These are phyloP conservation scores for Esteya vermicola DNA, from an alignment of 2,329 filamentous ascomycete genomes.

Conservation along the genomic window DNA sequence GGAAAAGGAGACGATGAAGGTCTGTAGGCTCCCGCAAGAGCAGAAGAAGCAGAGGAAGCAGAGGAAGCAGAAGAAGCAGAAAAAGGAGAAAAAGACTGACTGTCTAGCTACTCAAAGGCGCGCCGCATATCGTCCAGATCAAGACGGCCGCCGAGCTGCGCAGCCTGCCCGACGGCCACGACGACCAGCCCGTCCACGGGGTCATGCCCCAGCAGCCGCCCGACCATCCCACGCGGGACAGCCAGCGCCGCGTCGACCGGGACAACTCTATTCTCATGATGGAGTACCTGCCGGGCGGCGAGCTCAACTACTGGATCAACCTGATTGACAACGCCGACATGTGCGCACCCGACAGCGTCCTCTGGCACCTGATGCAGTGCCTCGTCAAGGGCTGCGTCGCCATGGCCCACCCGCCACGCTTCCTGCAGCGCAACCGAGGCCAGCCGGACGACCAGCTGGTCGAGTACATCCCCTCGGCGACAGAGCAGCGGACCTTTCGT, in stretches of 20 bases:
- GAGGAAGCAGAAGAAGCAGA: background rate
- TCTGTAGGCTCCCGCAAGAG: too few relatives aligned
- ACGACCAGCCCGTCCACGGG: background rate
- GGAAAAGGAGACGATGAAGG: constrained; percentile 2
- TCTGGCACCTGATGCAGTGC: constrained; percentile 10
- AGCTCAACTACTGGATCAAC: constrained; percentile 7
- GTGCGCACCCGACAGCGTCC: background rate
- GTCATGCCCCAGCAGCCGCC: constrained; percentile 1
- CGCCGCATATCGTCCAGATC: constrained; percentile 5
- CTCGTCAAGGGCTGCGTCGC: constrained; percentile 9
- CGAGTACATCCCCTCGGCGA: background rate
- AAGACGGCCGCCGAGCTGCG: constrained; percentile 3
- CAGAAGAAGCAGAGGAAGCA: background rate
- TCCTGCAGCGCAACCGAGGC: background rate
- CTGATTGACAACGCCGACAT: background rate
- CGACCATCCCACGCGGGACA: too few relatives aligned
- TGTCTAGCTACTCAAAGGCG: constrained; percentile 1
- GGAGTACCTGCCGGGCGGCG: constrained; percentile 5
- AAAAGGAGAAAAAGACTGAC: background rate
- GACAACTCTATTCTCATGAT: constrained; percentile 3
- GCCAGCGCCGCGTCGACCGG: background rate
- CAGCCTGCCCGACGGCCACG: background rate
- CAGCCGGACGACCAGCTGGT: background rate
- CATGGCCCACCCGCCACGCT: constrained; percentile 8
- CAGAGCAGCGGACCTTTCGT: background rate